Evolutionary conservation across 805 yeast genomes (phyloP), one percentile per base, ranked within the genome.

Genomic region (Candida hungchunana): DNA sequence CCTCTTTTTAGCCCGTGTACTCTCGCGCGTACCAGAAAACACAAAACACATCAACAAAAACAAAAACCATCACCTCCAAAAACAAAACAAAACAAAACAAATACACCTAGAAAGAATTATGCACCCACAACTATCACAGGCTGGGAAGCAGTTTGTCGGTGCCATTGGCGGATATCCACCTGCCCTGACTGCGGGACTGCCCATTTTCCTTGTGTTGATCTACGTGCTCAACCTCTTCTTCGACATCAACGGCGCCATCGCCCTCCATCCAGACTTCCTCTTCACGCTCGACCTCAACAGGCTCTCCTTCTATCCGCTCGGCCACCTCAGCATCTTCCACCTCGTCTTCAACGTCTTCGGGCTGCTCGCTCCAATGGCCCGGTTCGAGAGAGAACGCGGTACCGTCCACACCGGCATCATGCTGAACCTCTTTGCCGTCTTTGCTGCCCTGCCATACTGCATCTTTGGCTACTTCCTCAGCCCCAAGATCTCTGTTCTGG

Each of bases 381-480:
- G 67, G 34, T 87, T 79, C 58, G 96, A 87, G 64, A 63, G 69
- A 37, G 55, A 60, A 16, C 81, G 85, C 51, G 97, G 96, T 6
- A 86, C 97, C 0, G 82, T 87, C 3, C 76, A 85, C 58, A 82
- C 95, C 4, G 96, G 94, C 4, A 66, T 88, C 30, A 79, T 87
- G 12, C 63, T 88, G 38, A 87, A 86, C 55, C 52, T 83, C 18
- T 59, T 82, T 32, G 84, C 95, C 2, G 77, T 81, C 2, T 58
- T 75, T 4, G 71, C 90, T 2, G 96, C 82, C 4, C 24, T 53
- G 3, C 30, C 46, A 8, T 50, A 51, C 40, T 46, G 45, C 28
- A 16, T 60, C 5, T 24, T 62, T 11, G 66, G 67, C 1, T 43
- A 51, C 4, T 26, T 62, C 1, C 61, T 82, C 12, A 77, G 65